Base-by-base conservation (phyloP, 768 basidiomycete genomes). In the Kwoniella bestiolae region DNA sequence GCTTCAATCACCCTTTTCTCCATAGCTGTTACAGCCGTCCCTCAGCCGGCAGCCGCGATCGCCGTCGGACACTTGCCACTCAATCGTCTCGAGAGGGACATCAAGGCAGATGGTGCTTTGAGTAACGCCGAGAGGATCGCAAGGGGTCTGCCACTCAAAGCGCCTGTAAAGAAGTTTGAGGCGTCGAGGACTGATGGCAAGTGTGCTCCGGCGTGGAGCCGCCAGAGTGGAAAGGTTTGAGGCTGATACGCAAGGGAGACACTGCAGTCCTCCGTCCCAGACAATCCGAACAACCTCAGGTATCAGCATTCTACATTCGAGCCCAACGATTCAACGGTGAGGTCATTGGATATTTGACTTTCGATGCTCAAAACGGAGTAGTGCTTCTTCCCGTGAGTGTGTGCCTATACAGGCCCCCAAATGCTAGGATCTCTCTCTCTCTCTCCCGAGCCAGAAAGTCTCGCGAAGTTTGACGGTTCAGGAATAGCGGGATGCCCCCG, bases 111-210 rank as follows among this genome's bases (percentile, higher is more conserved):
- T n/a, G n/a, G n/a, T 52, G 50, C 3, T 9, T 28, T 56, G 38
- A 38, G 34, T 21, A 56, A 56, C 25, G 56, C 28, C 12, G 56
- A 56, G 28, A 56, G 56, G 26, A 23, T 56, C 34, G 56, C 56
- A 12, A 56, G 55, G 26, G 38, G 38, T 16, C 31, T 56, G 11
- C 55, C 55, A 7, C 55, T 38, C n/a, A 56, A 56, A n/a, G 56
- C 38, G 25, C 56, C 56, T 25, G 21, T 56, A 23, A 56, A 56
- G 56, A 56, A 41, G 28, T 56, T 26, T n/a, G 56, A 44, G 3
- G 21, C 35, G 1, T 3, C 35, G 1, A 44, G 23, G 38, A 56
- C 56, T 56, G 35, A 41, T 5, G 56, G 35, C 41, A 18, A 44
- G 35, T 56, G 47, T 49, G 7, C 6, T 49, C 21, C 50, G 28